Evolutionary conservation across 2,329 filamentous ascomycete genomes (phyloP).

Genomic region (Calonectria pteridis): DNA sequence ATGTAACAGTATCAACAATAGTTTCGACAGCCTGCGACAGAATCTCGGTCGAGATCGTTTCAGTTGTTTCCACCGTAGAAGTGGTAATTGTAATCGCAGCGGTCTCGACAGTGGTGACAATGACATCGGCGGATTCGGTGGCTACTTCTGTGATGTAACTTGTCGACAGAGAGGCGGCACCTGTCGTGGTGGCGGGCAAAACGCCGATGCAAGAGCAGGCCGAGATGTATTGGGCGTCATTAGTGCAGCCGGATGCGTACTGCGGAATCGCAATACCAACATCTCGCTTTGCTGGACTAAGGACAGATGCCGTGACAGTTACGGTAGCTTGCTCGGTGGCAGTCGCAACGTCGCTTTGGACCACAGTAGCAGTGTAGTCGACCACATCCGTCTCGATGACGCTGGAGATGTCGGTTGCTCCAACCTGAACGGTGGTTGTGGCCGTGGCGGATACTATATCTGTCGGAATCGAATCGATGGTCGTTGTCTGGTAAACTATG

Average conservation of each 20-base stretch:
- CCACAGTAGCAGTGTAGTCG: neutral
- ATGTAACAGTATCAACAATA: neutral
- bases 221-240: neutral
- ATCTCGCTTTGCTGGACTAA: neutral
- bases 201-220: neutral
- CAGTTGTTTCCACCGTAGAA: neutral
- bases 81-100: neutral
- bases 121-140: neutral
- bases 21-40: neutral
- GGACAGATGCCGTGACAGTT: neutral
- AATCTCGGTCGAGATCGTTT: neutral
- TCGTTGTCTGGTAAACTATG: neutral
- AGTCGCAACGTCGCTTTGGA: neutral
- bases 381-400: neutral
- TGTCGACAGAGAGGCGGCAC: neutral
- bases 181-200: neutral
- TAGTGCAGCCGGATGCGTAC: neutral
- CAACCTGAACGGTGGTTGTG: neutral
- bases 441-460: neutral
- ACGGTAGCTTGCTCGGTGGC: neutral
- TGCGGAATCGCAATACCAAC: neutral
- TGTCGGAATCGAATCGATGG: neutral
- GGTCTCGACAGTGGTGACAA: neutral
- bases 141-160: neutral
- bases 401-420: neutral